Evolutionary conservation across 2,329 filamentous ascomycete genomes (phyloP), one percentile per base, ranked within the genome.

Genomic region (Talaromyces amestolkiae): DNA sequence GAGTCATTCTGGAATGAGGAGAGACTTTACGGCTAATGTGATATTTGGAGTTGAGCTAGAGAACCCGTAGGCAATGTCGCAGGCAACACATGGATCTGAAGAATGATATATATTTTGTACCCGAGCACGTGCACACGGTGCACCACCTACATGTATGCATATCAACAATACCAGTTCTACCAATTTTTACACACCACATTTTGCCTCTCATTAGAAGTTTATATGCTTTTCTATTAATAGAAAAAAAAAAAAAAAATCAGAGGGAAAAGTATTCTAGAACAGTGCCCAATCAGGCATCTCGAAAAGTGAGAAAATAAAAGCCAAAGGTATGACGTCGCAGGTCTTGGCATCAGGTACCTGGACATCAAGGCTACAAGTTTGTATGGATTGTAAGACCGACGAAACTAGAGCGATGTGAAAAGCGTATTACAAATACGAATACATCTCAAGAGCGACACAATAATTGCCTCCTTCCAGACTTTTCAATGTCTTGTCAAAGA

Each of bases 1-100:
- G 60, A 75, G n/a, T 71, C 72, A 13, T 80, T 80, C 66, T 81
- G 79, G 78, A 67, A 62, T 33, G 69, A 72, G 43, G 76, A 79
- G 67, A 71, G 69, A 67, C 63, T 66, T 27, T 65, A 69, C 35
- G 74, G 75, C 33, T 78, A 15, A 61, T 3, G n/a, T 22, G 4
- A 31, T 37, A 11, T 19, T 22, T 54, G 27, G 31, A 19, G 1
- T 22, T 22, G 31, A 22, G 35, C 6, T 3, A 4, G 9, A 31
- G 5, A n/a, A 49, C 0, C 45, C 3, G 27, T 7, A 31, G 27
- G 27, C 6, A 4, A 31, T 31, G 6, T 31, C 3, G 3, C 4
- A 7, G 5, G 5, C 5, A 6, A 31, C 1, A 31, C 5, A 31
- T 31, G 27, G 27, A 17, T 27, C 9, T 1, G 24, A 8, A 49